Conservation (phyloP, 352 stramenopile genomes). For the Phytophthora niederhauseri region DNA sequence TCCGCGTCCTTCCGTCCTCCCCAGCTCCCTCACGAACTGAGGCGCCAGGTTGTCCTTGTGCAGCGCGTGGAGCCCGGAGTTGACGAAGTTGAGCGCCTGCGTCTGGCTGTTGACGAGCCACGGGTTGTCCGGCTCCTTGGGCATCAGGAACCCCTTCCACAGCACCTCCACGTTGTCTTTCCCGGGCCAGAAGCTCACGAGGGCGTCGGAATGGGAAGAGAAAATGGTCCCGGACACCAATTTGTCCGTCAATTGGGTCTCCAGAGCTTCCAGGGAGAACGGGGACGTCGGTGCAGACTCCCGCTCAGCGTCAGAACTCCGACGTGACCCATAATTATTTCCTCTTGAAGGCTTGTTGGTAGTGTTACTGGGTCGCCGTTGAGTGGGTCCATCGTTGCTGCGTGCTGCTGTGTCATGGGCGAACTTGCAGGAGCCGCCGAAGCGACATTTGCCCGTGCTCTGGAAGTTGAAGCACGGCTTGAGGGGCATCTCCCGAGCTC, state of each 20-base stretch:
- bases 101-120: slow-evolving; percentile 40
- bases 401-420: slow-evolving; percentile 4
- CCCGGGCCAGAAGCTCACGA: slow-evolving; percentile 36
- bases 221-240: slow-evolving; percentile 21
- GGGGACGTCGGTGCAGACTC: background rate
- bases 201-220: slow-evolving; percentile 33
- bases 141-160: slow-evolving; percentile 43
- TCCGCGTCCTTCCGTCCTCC: slow-evolving; percentile 34
- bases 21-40: slow-evolving; percentile 45
- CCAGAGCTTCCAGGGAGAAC: slow-evolving; percentile 30
- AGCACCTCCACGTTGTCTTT: slow-evolving; percentile 27
- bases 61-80: slow-evolving; percentile 48
- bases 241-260: slow-evolving; percentile 29
- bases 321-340: background rate
- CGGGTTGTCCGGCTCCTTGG: slow-evolving; percentile 13
- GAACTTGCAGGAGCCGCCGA: slow-evolving; percentile 31
- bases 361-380: background rate
- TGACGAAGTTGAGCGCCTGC: slow-evolving; percentile 47
- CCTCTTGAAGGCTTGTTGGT: background rate
- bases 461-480: slow-evolving; percentile 36
- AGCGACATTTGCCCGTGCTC: slow-evolving; percentile 28
- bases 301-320: background rate
- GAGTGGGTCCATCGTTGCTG: background rate
- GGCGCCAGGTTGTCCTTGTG: slow-evolving; percentile 32
- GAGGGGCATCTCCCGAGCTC: slow-evolving; percentile 11